Percentiles rank a stretch among this genome's conserved stretches.
Conservation (phyloP, 2,329 filamentous ascomycete genomes). For the Exophiala oligosperma region DNA sequence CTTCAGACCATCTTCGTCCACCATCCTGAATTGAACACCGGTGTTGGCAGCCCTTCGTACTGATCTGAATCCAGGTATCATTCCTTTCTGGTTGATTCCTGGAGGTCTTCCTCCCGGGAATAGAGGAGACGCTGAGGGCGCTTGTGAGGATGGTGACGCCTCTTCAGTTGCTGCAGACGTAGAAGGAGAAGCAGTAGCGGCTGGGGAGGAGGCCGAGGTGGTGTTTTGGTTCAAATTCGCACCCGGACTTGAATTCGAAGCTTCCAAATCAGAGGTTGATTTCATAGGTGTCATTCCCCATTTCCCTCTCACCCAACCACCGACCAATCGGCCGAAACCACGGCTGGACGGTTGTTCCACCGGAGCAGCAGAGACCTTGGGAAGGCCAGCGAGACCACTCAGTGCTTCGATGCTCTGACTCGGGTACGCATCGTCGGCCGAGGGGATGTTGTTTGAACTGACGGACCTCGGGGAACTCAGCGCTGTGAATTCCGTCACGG, state of each 20-base stretch:
- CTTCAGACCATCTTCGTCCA: conserved; percentile 62
- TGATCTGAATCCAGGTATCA: conserved; percentile 69
- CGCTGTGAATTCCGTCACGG: conserved; percentile 56
- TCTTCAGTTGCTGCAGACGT: conserved; percentile 1
- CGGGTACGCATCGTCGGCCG: neutral
- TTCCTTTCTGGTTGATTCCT: conserved; percentile 77
- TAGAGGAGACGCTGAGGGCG: conserved; percentile 2
- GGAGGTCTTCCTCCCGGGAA: conserved; percentile 49
- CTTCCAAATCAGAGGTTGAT: conserved; percentile 24
- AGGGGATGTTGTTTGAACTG: conserved; percentile 1
- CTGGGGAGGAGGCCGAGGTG: too few relatives aligned
- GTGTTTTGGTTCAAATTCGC: neutral
- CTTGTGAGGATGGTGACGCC: neutral
- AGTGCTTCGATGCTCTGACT: conserved; percentile 25
- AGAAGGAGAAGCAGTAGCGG: neutral
- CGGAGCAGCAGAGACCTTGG: conserved; percentile 9
- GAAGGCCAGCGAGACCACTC: conserved; percentile 25
- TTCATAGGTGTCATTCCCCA: conserved; percentile 59
- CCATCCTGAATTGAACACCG: conserved; percentile 56
- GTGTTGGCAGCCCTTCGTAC: conserved; percentile 53
- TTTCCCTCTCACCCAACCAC: conserved; percentile 64
- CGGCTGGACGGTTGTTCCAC: conserved; percentile 26
- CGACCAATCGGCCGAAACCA: conserved; percentile 56
- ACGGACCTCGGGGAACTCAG: conserved; percentile 44
- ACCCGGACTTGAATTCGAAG: conserved; percentile 3